Evolutionary conservation across 176 grass and related monocot genomes (phyloP).

Genomic region (Oryza glaberrima): DNA sequence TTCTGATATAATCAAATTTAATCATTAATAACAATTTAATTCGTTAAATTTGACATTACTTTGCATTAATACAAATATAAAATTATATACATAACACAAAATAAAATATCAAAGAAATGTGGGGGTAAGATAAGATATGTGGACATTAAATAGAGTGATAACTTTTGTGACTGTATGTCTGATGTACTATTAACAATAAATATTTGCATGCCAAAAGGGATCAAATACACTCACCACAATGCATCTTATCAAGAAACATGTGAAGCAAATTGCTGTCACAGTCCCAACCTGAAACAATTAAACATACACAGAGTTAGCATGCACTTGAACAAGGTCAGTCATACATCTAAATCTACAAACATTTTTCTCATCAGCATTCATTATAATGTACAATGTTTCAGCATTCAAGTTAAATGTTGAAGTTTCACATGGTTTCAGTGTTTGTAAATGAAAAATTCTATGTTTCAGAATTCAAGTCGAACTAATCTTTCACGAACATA

Average conservation of each 20-base stretch:
- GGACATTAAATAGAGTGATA: neutral
- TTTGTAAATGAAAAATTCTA: neutral
- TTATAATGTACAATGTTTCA: slow-evolving; percentile 23
- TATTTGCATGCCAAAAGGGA: neutral
- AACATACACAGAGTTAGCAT: neutral
- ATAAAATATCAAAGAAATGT: neutral
- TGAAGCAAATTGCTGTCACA: slow-evolving; percentile 77
- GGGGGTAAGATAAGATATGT: neutral
- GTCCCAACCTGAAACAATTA: slow-evolving; percentile 74
- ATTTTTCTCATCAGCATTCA: slow-evolving; percentile 2
- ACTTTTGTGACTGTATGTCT: neutral
- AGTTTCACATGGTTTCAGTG: neutral
- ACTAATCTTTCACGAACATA: neutral
- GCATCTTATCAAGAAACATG: slow-evolving; percentile 89
- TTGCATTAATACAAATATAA: neutral
- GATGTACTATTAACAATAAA: neutral
- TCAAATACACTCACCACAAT: slow-evolving; percentile 69
- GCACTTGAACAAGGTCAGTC: no score
- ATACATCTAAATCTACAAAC: no score
- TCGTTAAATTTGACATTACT: neutral
- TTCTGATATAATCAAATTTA: slow-evolving; percentile 3
- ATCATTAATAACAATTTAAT: neutral
- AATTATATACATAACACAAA: neutral
- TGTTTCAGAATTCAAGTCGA: neutral
- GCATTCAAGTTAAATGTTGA: slow-evolving; percentile 14